phyloP scores from a whole-genome alignment of 176 grass and related monocot genomes.

The Triticum timopheevii region DNA sequence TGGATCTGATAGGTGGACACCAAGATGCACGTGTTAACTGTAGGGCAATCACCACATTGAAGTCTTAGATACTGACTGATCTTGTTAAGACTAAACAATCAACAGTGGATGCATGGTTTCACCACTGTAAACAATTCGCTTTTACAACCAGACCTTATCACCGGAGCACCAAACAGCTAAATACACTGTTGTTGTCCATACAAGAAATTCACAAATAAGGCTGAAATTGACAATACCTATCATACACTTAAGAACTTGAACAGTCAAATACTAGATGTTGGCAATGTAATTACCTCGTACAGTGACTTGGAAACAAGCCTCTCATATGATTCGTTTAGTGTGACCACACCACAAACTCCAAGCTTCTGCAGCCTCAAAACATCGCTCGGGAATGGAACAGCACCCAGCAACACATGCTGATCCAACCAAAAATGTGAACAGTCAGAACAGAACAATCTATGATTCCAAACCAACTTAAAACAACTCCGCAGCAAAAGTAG shows the following conservation, averaged over 20 bases:
- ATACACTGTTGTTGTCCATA: not conserved
- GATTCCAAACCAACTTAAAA: not conserved
- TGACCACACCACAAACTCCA: constrained; percentile 86
- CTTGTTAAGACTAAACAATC: not conserved
- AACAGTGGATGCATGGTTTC: not conserved
- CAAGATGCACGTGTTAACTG: not conserved
- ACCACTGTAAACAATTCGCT: not conserved
- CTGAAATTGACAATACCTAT: not conserved
- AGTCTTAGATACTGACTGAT: not conserved
- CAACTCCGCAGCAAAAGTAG: not conserved
- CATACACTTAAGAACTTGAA: not conserved
- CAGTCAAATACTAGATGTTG: not conserved
- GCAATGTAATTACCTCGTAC: constrained; percentile 60
- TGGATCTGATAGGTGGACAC: not conserved
- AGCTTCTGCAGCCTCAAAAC: constrained; percentile 69
- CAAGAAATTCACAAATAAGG: not conserved
- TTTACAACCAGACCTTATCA: not conserved
- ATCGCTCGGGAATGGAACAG: constrained; percentile 90
- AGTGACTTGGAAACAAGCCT: constrained; percentile 74
- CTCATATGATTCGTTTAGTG: constrained; percentile 93
- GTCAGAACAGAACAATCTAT: constrained; percentile 14
- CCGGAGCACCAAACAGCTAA: not conserved
- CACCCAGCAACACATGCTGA: constrained; percentile 88
- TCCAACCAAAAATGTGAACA: not conserved
- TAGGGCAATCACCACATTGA: not conserved